phyloP scores from a whole-genome alignment of 768 basidiomycete genomes.

The Boletus insuetus region DNA sequence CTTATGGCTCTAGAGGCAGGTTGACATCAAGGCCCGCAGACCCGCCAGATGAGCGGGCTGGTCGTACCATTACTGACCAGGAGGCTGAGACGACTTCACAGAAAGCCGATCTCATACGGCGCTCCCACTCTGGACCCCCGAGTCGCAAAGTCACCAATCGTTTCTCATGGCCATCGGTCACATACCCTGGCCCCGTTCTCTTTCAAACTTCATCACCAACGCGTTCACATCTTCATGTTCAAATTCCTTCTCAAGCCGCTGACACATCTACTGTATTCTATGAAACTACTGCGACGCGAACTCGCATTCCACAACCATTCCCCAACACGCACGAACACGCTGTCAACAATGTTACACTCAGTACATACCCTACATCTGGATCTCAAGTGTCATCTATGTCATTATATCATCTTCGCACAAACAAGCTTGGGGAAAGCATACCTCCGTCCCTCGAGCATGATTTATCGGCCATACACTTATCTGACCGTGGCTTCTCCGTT shows the following conservation, averaged over 20 bases:
- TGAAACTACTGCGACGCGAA: constrained; percentile 48
- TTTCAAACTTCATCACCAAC: constrained; percentile 41
- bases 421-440: constrained; percentile 9
- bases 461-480: too few species aligned
- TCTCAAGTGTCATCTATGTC: constrained; percentile 35
- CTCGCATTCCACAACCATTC: constrained; percentile 22
- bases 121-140: constrained; percentile 44
- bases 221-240: constrained; percentile 31
- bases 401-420: constrained; percentile 27
- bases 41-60: constrained; percentile 1
- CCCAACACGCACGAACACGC: constrained; percentile 18
- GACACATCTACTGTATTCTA: constrained; percentile 66
- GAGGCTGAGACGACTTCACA: constrained; percentile 24
- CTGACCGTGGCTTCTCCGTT: constrained; percentile 12
- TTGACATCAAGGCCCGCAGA: constrained; percentile 14
- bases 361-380: constrained; percentile 30
- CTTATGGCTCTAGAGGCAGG: constrained; percentile 26
- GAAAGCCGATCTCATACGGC: constrained; percentile 40
- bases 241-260: constrained; percentile 30
- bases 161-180: constrained; percentile 39
- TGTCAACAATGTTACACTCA: constrained; percentile 24
- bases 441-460: constrained; percentile 23
- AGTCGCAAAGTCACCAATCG: constrained; percentile 35
- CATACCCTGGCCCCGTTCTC: constrained; percentile 47
- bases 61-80: constrained; percentile 1